Evolutionary conservation across 73 alveolate species (phyloP).

Genomic region (Symbiodinium natans): DNA sequence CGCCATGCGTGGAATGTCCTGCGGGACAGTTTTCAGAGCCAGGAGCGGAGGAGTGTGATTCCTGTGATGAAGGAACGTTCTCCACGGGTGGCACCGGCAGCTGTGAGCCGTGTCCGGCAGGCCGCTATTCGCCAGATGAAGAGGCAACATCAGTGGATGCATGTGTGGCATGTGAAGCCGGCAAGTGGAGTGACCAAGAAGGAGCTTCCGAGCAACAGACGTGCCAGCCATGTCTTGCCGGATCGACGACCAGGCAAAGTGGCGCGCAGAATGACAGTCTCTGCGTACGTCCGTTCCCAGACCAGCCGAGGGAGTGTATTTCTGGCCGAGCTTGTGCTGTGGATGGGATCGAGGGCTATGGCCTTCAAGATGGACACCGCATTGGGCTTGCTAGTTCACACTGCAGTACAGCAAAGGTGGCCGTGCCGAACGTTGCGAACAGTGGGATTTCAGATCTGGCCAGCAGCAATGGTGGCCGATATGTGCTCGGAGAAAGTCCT

Average conservation of each 20-base stretch:
- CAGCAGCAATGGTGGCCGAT: neutral
- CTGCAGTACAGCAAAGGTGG: constrained; percentile 18
- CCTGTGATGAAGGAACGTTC: constrained; percentile 37
- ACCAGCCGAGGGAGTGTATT: constrained; percentile 5
- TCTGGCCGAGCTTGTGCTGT: constrained; percentile 38
- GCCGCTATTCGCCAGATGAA: constrained; percentile 4
- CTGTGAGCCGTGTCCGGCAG: constrained; percentile 57
- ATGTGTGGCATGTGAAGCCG: constrained; percentile 27
- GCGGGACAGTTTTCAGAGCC: constrained; percentile 24
- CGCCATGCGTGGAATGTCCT: constrained; percentile 22
- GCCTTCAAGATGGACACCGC: constrained; percentile 66
- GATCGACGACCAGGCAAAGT: constrained; percentile 21
- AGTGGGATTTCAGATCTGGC: constrained; percentile 46
- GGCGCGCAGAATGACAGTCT: neutral
- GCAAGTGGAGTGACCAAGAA: constrained; percentile 27
- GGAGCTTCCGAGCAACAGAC: neutral
- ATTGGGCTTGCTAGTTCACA: neutral
- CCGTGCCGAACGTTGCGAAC: constrained; percentile 30
- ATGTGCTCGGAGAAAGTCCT: neutral
- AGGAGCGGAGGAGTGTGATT: neutral
- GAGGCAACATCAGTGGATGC: constrained; percentile 53
- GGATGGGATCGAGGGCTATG: constrained; percentile 16
- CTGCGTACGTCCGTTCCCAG: constrained; percentile 28
- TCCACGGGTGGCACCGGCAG: constrained; percentile 29
- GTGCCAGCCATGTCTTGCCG: constrained; percentile 17